Evolutionary conservation across 1,139 yeast genomes (phyloP).

Genomic region (Blastobotrys apis): DNA sequence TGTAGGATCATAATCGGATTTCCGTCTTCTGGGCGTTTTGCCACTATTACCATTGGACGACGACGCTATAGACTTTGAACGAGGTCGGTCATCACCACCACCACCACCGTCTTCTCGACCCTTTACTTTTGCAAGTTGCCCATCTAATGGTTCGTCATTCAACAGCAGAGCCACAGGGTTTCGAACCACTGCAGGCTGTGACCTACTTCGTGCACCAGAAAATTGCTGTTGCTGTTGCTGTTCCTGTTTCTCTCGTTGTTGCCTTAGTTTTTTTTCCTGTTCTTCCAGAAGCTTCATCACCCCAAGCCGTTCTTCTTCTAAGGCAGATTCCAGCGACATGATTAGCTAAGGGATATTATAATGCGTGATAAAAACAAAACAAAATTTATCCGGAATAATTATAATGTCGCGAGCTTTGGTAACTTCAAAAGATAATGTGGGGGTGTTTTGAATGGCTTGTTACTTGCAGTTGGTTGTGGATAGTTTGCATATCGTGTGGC

Average conservation of each 20-base stretch:
- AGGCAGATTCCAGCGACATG: slow-evolving; percentile 47
- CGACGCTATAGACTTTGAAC: background rate
- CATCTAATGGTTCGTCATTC: slow-evolving; percentile 19
- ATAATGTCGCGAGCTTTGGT: too few relatives aligned
- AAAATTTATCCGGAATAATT: too few relatives aligned
- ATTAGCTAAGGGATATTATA: too few relatives aligned
- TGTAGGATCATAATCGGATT: slow-evolving; percentile 5
- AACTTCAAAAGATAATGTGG: too few relatives aligned
- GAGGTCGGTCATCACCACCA: background rate
- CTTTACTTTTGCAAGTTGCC: background rate
- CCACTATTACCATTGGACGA: background rate
- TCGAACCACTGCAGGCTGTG: background rate
- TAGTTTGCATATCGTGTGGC: too few relatives aligned
- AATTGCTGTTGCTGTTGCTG: background rate
- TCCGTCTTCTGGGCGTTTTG: too few relatives aligned
- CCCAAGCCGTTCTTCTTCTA: slow-evolving; percentile 43
- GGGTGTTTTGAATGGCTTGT: too few relatives aligned
- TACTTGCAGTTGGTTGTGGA: too few relatives aligned
- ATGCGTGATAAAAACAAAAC: too few relatives aligned
- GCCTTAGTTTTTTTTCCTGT: slow-evolving; percentile 6
- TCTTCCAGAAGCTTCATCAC: slow-evolving; percentile 38
- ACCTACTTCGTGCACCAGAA: background rate
- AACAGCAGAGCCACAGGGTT: slow-evolving; percentile 21
- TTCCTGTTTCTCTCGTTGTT: background rate
- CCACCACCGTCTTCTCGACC: background rate